Evolutionary conservation across 2,329 filamentous ascomycete genomes (phyloP), one percentile per base, ranked within the genome.

Genomic region (Arthrobotrys entomopaga): DNA sequence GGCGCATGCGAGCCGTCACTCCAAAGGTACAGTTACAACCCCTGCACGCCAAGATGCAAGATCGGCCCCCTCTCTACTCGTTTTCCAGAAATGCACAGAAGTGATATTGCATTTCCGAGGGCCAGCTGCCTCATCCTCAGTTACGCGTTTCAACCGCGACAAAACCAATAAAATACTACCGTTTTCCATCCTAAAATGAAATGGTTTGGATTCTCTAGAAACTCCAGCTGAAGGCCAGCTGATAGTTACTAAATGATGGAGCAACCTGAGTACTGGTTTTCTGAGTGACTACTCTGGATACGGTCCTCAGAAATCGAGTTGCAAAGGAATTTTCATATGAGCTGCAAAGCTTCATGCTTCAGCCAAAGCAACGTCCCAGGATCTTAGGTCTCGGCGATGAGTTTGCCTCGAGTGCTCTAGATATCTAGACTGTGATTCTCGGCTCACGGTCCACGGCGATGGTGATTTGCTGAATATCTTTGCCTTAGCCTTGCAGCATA

Each of bases 21-120:
- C 19, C 26, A 20, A 50, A 50, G 11, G 43, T 48, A 42, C 42
- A 46, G 24, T 15, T 61, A 15, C 40, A 42, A 64, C 49, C 49
- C 49, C 48, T 70, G 65, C 65, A 70, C 48, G 65, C 65, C 58
- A 63, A 70, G 65, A n/a, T 63, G 58, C 58, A 63, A 70, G 65
- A n/a, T 63, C 42, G 34, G 58, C 48, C 65, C n/a, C n/a, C n/a
- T 26, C 24, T 26, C 24, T 54, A 38, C 52, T 50, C 50, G 43
- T 64, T 46, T 50, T 69, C 50, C 40, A 63, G 42, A 66, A 34
- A 50, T 50, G 29, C 48, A 53, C 52, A 56, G n/a, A 29, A 59
- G 22, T 52, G 24, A 3, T 10, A 34, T 61, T 43, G 40, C 58
- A 61, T 61, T 34, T 61, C 58, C 58, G 43, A 57, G 26, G 24